Base-by-base conservation (phyloP, 345 rosid species). In the Gossypium herbaceum region DNA sequence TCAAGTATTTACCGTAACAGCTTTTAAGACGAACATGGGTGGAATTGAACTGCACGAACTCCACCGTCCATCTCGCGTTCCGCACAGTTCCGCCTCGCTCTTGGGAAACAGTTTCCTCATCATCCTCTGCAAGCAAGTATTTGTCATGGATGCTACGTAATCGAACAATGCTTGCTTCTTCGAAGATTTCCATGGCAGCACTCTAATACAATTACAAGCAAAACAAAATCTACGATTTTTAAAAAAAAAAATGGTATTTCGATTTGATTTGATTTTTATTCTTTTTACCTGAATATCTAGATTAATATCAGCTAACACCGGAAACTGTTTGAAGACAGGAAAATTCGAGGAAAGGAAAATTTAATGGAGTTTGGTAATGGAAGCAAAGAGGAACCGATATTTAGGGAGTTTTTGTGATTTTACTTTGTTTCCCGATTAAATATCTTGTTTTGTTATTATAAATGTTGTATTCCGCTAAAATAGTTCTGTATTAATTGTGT, bases 61-160 rank as follows among this genome's bases (percentile, higher is more conserved):
- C 96, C 45, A 93, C 93, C 1, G 79, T 79, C 97, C 97, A 94
- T 84, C 62, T 85, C 1, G 97, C 91, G 34, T 86, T 90, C 83
- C 68, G 75, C 60, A 74, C 6, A 0, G 79, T 20, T 1, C 98
- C 98, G 0, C 84, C 77, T 9, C 97, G 86, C 20, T 91, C 96
- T 72, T 92, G 94, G 75, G 43, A 79, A 17, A 91, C 91, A 2
- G 81, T 63, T 16, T 86, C 97, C 80, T 90, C 78, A 5, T 94
- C 94, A 0, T 85, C 89, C 0, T 88, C 95, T 0, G 97, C 98
- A 34, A 85, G 22, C 10, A 94, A 83, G 72, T 88, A 94, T 83
- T 94, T 92, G 82, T 89, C 93, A 0, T 90, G 98, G 88, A 92
- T 86, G 84, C 97, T 91, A 20, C 87, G 84, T 3, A 92, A 84